phyloP scores from a whole-genome alignment of 805 yeast genomes.

The Candida silvicultrix region DNA sequence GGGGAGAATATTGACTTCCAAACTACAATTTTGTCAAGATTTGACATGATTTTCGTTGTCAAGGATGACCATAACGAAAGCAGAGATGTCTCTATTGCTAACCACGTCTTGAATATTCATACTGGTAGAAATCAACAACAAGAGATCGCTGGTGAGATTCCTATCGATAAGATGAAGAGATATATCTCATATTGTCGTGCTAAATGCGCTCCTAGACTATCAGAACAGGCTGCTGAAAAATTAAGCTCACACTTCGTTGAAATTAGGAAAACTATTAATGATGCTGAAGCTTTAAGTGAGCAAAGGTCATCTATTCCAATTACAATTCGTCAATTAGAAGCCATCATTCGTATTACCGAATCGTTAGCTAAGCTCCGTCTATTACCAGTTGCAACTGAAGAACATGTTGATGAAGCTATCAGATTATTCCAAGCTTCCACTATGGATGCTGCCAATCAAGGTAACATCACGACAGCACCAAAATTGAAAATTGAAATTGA shows the following conservation, averaged over 20 bases:
- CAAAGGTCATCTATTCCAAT: conserved; percentile 95
- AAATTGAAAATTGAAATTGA: conserved; percentile 66
- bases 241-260: conserved; percentile 89
- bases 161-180: conserved; percentile 85
- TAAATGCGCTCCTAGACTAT: conserved; percentile 88
- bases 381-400: conserved; percentile 76
- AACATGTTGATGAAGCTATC: conserved; percentile 93
- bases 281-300: conserved; percentile 72
- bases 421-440: conserved; percentile 94
- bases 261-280: conserved; percentile 76
- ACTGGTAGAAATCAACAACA: conserved; percentile 62
- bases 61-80: conserved; percentile 89
- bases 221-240: conserved; percentile 84
- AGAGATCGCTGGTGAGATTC: conserved; percentile 68
- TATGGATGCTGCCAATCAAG: conserved; percentile 79
- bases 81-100: conserved; percentile 85
- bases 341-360: conserved; percentile 93
- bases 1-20: conserved; percentile 98
- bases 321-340: conserved; percentile 95
- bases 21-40: conserved; percentile 92
- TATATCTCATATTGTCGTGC: conserved; percentile 86
- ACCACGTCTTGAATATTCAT: conserved; percentile 92
- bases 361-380: conserved; percentile 83
- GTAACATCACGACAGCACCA: conserved; percentile 43
- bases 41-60: conserved; percentile 96